These are phyloP conservation scores for Marasmius tenuissimus DNA, from an alignment of 1,284 basidiomycete species.

Conservation along the genomic window DNA sequence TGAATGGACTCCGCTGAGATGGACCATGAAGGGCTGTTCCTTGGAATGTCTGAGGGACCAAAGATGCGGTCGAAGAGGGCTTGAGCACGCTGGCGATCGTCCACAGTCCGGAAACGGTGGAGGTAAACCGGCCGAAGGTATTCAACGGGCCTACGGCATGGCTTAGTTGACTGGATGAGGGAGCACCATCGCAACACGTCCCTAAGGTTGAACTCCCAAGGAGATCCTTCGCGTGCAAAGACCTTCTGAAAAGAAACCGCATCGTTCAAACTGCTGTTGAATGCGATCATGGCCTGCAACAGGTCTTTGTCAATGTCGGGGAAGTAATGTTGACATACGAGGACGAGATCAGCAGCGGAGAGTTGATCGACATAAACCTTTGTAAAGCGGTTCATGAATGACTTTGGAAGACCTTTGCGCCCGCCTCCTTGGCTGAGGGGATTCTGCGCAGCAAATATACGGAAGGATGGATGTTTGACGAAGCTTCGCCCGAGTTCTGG, in stretches of 20 bases:
- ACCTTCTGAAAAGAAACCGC: conserved; percentile 66
- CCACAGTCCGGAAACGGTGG: conserved; percentile 78
- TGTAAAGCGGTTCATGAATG: conserved; percentile 97
- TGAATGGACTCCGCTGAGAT: conserved; percentile 58
- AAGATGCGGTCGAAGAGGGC: conserved; percentile 69
- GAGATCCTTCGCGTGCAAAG: conserved; percentile 85
- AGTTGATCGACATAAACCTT: conserved; percentile 95
- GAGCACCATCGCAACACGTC: conserved; percentile 91
- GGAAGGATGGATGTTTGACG: conserved; percentile 85
- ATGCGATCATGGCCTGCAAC: conserved; percentile 81
- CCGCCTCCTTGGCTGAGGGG: conserved; percentile 96
- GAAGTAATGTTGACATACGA: conserved; percentile 80
- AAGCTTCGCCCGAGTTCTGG: conserved; percentile 95
- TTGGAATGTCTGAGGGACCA: conserved; percentile 29
- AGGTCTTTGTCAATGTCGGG: conserved; percentile 55
- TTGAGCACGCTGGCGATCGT: conserved; percentile 66
- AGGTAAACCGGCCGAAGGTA: conserved; percentile 79
- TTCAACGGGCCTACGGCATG: conserved; percentile 56
- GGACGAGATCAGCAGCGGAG: conserved; percentile 73
- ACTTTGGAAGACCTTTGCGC: conserved; percentile 96
- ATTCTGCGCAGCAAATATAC: conserved; percentile 98
- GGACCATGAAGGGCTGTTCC: conserved; percentile 47
- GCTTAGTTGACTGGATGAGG: conserved; percentile 43
- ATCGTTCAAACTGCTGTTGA: conserved; percentile 76
- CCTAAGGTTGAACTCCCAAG: conserved; percentile 99